Evolutionary conservation across 345 rosid species (phyloP).

Genomic region (Clausena lansium): DNA sequence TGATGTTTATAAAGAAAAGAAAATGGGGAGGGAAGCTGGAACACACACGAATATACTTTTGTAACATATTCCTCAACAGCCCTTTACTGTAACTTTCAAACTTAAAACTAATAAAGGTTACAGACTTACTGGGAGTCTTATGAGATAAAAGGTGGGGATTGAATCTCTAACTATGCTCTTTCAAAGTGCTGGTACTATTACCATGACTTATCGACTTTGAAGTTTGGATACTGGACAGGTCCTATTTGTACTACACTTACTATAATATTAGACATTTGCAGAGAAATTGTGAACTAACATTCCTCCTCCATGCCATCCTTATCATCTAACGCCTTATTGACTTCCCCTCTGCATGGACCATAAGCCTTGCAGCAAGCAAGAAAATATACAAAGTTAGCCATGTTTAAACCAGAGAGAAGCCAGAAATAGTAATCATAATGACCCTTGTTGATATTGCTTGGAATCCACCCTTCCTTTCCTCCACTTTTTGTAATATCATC

Average conservation of each 20-base stretch:
- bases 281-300: background rate
- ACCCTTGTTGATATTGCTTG: conserved; percentile 42
- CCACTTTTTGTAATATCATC: conserved; percentile 21
- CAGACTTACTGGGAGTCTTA: too few species aligned
- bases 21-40: too few species aligned
- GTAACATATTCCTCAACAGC: too few species aligned
- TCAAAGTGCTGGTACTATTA: too few species aligned
- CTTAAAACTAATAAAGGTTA: too few species aligned
- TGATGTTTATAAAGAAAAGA: too few species aligned
- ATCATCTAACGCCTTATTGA: background rate
- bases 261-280: background rate
- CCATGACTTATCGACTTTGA: too few species aligned
- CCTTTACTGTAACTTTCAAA: too few species aligned
- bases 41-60: too few species aligned
- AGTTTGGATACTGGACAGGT: background rate
- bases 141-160: too few species aligned
- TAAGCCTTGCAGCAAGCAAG: conserved; percentile 39
- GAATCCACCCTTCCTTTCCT: conserved; percentile 47
- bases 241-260: background rate
- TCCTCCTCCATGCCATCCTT: background rate
- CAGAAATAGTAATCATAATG: conserved; percentile 57
- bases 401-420: conserved; percentile 36
- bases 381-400: conserved; percentile 37
- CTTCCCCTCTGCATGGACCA: conserved; percentile 35
- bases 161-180: too few species aligned